These are phyloP conservation scores for Verticillium tricorpus DNA, from an alignment of 2,329 filamentous ascomycete species.

Conservation along the genomic window DNA sequence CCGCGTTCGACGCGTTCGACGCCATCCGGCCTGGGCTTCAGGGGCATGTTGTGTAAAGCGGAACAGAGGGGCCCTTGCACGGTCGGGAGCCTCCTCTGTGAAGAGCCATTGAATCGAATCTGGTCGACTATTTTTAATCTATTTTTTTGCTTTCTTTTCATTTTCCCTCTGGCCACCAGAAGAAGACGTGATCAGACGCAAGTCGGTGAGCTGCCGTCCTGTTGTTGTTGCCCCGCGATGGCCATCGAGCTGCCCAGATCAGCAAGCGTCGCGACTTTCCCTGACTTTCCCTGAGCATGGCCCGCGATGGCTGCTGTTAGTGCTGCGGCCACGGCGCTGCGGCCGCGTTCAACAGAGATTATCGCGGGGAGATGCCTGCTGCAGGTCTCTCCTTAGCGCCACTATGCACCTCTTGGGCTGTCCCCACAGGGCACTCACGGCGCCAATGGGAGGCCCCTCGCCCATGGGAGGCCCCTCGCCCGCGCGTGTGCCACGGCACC, in stretches of 20 bases:
- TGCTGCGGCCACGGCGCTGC: background rate
- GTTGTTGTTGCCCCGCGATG: constrained; percentile 1
- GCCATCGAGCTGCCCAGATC: constrained; percentile 1
- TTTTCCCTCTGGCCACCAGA: too few species aligned
- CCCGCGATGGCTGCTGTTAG: background rate
- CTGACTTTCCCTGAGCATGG: background rate
- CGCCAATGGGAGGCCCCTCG: background rate
- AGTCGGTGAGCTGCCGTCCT: background rate
- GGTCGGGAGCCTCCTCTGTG: too few species aligned
- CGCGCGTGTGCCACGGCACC: background rate
- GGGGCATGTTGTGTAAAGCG: background rate
- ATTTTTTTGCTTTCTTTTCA: too few species aligned
- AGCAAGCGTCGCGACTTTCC: background rate
- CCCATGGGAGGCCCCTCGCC: background rate
- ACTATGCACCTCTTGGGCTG: background rate
- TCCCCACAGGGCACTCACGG: background rate
- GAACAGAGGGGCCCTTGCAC: too few species aligned
- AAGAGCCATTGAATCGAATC: too few species aligned
- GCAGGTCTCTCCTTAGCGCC: background rate
- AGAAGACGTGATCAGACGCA: background rate
- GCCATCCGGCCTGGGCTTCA: background rate
- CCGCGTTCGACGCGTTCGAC: background rate
- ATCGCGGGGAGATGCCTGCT: background rate
- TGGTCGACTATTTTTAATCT: background rate
- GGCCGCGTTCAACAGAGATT: constrained; percentile 1